Percentiles rank a stretch among this genome's conserved stretches.
These are phyloP conservation scores for Xylaria sp. DNA, from an alignment of 2,329 filamentous ascomycete species.

Conservation along the genomic window DNA sequence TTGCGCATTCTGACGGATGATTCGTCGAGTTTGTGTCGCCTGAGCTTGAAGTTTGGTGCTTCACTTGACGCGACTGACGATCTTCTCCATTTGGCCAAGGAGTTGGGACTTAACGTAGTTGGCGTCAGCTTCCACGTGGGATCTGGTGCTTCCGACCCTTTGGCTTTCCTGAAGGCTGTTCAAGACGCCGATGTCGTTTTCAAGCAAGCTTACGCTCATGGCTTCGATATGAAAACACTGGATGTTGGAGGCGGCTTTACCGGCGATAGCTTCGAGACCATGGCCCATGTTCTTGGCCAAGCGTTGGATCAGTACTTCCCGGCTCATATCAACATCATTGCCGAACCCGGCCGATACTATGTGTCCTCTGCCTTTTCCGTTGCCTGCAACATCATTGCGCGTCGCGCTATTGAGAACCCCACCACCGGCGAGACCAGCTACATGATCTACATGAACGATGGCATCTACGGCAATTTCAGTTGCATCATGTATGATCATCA, in stretches of 20 bases:
- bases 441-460: conserved; percentile 98
- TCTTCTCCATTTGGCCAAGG: conserved; percentile 79
- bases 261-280: conserved; percentile 87
- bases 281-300: conserved; percentile 78
- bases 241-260: conserved; percentile 96
- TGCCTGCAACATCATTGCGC: conserved; percentile 93
- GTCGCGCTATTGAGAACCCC: conserved; percentile 82
- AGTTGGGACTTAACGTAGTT: conserved; percentile 86
- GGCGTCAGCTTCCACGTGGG: conserved; percentile 98
- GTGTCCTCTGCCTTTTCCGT: conserved; percentile 92
- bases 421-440: conserved; percentile 71
- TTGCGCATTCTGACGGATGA: conserved; percentile 96
- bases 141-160: conserved; percentile 92
- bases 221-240: conserved; percentile 82
- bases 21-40: conserved; percentile 87
- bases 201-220: conserved; percentile 77
- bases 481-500: conserved; percentile 99
- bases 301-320: conserved; percentile 91
- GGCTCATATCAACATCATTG: conserved; percentile 80
- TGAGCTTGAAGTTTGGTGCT: conserved; percentile 97
- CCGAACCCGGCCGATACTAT: conserved; percentile 96
- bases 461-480: conserved; percentile 97
- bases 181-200: conserved; percentile 88
- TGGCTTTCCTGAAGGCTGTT: conserved; percentile 88
- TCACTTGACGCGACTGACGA: conserved; percentile 79